Conservation (phyloP, 768 basidiomycete genomes). For the Termitomyces sp. region DNA sequence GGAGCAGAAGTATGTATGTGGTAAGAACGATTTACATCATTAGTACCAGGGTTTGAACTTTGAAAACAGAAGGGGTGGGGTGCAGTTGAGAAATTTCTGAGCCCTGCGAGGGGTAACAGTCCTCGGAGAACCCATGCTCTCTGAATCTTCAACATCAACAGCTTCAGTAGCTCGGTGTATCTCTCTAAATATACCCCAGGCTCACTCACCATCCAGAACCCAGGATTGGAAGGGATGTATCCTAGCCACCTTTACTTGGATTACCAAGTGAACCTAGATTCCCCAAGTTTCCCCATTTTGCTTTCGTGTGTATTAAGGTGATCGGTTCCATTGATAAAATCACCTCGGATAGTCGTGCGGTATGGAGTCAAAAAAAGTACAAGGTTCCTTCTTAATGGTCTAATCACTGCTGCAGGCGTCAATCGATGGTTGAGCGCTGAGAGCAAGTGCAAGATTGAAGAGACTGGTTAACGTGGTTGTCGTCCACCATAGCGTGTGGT, state of each 20-base stretch:
- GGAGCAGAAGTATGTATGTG: too few species aligned
- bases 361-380: neutral
- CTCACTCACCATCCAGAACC: constrained; percentile 2
- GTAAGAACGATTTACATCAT: neutral
- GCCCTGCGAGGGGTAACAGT: neutral
- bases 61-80: neutral
- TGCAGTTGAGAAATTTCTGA: neutral
- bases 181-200: neutral
- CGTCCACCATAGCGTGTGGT: neutral
- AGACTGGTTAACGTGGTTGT: neutral
- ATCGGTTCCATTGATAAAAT: neutral
- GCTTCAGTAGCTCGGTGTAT: neutral
- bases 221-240: constrained; percentile 3
- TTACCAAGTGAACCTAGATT: constrained; percentile 7
- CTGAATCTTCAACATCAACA: neutral
- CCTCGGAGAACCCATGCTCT: neutral
- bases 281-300: constrained; percentile 2
- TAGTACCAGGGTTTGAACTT: too few species aligned
- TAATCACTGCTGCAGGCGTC: neutral
- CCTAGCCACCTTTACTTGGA: constrained; percentile 7
- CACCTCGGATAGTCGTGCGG: constrained; percentile 12
- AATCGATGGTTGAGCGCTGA: too few species aligned
- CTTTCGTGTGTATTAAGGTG: constrained; percentile 5
- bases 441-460: too few species aligned
- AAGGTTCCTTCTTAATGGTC: neutral